Evolutionary conservation across 2,329 filamentous ascomycete genomes (phyloP).

Genomic region (Phyllosticta citriasiana): DNA sequence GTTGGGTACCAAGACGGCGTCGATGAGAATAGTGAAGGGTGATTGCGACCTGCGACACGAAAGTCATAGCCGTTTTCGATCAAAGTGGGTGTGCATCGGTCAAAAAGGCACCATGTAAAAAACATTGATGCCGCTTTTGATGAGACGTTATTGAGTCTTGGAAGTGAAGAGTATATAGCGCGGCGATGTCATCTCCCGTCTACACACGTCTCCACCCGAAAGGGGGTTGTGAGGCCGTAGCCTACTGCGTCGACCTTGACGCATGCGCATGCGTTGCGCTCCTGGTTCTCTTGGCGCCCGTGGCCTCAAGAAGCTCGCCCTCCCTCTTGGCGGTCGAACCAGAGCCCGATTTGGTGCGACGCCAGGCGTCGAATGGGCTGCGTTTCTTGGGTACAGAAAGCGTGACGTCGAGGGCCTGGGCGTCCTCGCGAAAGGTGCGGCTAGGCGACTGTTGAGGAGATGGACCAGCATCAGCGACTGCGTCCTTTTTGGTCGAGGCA

Average conservation of each 20-base stretch:
- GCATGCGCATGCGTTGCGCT: constrained; percentile 21
- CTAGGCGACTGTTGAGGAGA: constrained; percentile 13
- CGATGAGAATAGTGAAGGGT: not conserved
- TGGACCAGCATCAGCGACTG: constrained; percentile 23
- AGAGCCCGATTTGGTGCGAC: constrained; percentile 46
- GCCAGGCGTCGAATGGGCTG: constrained; percentile 60
- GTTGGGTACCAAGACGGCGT: not conserved
- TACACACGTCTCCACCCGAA: not conserved
- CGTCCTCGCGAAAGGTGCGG: not conserved
- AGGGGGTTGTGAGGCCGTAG: not conserved
- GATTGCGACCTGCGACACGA: no score
- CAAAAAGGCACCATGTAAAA: not conserved
- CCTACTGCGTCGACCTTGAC: constrained; percentile 8
- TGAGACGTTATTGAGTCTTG: not conserved
- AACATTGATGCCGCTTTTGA: not conserved
- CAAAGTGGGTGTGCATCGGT: not conserved
- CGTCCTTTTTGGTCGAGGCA: constrained; percentile 40
- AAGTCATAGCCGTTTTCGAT: not conserved
- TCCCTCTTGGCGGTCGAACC: constrained; percentile 20
- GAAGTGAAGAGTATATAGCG: not conserved
- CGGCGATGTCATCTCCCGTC: not conserved
- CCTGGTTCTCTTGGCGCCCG: constrained; percentile 22
- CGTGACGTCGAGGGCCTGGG: constrained; percentile 7
- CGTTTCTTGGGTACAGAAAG: constrained; percentile 20
- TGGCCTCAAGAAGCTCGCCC: constrained; percentile 21